Evolutionary conservation across 345 rosid genomes (phyloP).

Genomic region (Luvunga scandens): DNA sequence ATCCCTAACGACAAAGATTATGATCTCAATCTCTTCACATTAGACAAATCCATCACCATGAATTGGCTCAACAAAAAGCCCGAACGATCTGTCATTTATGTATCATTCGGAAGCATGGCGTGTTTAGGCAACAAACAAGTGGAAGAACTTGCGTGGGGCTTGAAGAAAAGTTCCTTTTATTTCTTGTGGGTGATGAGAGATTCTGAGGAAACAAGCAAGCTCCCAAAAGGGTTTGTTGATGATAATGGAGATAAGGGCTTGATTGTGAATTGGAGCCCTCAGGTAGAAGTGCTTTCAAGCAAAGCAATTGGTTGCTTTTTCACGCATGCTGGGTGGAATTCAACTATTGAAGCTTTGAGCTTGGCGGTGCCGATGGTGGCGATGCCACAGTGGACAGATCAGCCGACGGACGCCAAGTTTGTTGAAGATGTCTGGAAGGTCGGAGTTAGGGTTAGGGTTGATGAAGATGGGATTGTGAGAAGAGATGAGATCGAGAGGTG

Average conservation of each 20-base stretch:
- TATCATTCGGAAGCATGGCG: constrained; percentile 68
- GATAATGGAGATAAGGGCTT: not conserved
- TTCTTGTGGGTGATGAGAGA: constrained; percentile 59
- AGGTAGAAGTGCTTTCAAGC: not conserved
- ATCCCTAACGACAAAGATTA: too few species aligned
- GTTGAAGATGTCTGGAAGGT: constrained; percentile 27
- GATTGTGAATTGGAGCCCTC: constrained; percentile 4
- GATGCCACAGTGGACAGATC: constrained; percentile 30
- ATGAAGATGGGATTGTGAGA: constrained; percentile 18
- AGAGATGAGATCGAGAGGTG: constrained; percentile 21
- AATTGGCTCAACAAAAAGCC: constrained; percentile 52
- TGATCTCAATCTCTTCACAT: too few species aligned
- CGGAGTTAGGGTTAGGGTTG: constrained; percentile 20
- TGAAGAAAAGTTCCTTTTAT: constrained; percentile 23
- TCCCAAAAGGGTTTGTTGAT: not conserved
- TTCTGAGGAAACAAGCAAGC: constrained; percentile 38
- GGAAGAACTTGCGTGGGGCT: constrained; percentile 49
- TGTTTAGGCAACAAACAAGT: constrained; percentile 37
- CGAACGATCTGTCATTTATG: constrained; percentile 47
- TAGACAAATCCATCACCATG: too few species aligned
- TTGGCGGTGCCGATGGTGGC: constrained; percentile 29
- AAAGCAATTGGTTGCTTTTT: constrained; percentile 21
- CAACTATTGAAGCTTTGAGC: constrained; percentile 28
- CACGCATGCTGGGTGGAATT: constrained; percentile 26
- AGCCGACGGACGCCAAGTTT: constrained; percentile 19